phyloP scores from a whole-genome alignment of 177 flowering plant genomes.

The Vitis hybrid region DNA sequence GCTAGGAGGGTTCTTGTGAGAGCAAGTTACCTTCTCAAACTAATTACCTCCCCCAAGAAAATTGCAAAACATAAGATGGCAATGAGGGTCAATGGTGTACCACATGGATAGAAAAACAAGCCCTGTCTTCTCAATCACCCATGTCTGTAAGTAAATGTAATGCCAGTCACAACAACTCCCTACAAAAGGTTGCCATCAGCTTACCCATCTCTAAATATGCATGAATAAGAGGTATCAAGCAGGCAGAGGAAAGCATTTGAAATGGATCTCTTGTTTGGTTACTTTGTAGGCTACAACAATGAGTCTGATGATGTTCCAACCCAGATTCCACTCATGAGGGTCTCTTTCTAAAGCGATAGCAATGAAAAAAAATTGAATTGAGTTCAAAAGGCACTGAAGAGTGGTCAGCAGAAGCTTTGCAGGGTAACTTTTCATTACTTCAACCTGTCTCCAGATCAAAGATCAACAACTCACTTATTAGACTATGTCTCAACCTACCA shows the following conservation, averaged over 20 bases:
- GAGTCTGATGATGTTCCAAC: constrained; percentile 18
- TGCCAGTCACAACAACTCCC: constrained; percentile 37
- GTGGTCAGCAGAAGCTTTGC: constrained; percentile 28
- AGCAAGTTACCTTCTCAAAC: constrained; percentile 24
- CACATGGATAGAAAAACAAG: constrained; percentile 35
- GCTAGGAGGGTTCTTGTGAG: not conserved
- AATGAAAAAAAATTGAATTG: constrained; percentile 29
- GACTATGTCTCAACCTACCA: not conserved
- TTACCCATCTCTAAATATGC: not conserved
- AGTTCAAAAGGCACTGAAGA: constrained; percentile 26
- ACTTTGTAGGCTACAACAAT: constrained; percentile 32
- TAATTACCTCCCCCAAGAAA: constrained; percentile 25
- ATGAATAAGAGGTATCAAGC: no score
- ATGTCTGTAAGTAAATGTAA: constrained; percentile 26
- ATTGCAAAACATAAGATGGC: constrained; percentile 23
- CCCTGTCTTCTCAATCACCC: constrained; percentile 36
- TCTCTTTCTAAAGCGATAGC: constrained; percentile 34
- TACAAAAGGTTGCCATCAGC: not conserved
- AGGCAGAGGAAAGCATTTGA: not conserved
- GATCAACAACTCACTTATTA: not conserved
- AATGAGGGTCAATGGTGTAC: constrained; percentile 21
- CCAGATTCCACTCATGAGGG: constrained; percentile 30
- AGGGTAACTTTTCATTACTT: constrained; percentile 23
- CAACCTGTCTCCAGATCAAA: constrained; percentile 21
- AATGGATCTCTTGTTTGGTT: constrained; percentile 4